A percentile compares a stretch with the other conserved stretches of the same genome.
These are phyloP conservation scores for Yamadazyma atlantica DNA, from an alignment of 1,139 yeast species.

Conservation along the genomic window DNA sequence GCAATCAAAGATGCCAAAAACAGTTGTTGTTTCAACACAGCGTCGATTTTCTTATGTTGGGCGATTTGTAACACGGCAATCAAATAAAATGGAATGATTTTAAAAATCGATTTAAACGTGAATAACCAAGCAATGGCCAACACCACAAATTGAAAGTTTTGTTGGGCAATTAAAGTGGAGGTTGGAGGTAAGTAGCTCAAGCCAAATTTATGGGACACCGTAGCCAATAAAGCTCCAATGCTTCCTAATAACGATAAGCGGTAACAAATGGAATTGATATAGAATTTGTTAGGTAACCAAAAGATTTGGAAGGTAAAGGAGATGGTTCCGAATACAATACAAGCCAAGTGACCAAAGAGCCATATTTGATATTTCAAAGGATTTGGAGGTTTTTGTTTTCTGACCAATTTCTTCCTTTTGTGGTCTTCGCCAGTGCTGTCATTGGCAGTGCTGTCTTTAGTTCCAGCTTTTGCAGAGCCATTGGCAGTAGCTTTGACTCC, in stretches of 20 bases:
- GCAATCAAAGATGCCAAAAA: slow-evolving; percentile 53
- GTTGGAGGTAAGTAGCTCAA: slow-evolving; percentile 52
- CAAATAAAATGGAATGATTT: slow-evolving; percentile 58
- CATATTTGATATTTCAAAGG: slow-evolving; percentile 52
- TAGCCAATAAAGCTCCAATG: slow-evolving; percentile 50
- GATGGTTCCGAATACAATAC: slow-evolving; percentile 51
- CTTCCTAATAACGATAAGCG: slow-evolving; percentile 59
- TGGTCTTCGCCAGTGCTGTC: slow-evolving; percentile 10
- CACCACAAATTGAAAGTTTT: slow-evolving; percentile 63
- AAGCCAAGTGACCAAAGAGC: slow-evolving; percentile 59
- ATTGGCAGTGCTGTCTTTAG: neutral
- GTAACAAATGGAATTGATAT: slow-evolving; percentile 49
- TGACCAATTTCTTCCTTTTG: slow-evolving; percentile 36
- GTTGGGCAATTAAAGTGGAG: slow-evolving; percentile 60
- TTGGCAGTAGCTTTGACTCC: neutral
- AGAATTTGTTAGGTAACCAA: slow-evolving; percentile 43
- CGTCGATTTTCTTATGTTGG: slow-evolving; percentile 35
- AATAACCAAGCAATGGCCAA: slow-evolving; percentile 60
- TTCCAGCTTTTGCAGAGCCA: too few relatives aligned
- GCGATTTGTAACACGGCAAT: slow-evolving; percentile 60
- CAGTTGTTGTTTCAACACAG: slow-evolving; percentile 38
- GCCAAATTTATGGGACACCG: slow-evolving; percentile 60
- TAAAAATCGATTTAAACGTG: slow-evolving; percentile 65
- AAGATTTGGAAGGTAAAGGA: slow-evolving; percentile 48
- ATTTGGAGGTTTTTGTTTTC: slow-evolving; percentile 36